Evolutionary conservation across 441 rosid species (phyloP).

Genomic region (Corymbia citriodora): DNA sequence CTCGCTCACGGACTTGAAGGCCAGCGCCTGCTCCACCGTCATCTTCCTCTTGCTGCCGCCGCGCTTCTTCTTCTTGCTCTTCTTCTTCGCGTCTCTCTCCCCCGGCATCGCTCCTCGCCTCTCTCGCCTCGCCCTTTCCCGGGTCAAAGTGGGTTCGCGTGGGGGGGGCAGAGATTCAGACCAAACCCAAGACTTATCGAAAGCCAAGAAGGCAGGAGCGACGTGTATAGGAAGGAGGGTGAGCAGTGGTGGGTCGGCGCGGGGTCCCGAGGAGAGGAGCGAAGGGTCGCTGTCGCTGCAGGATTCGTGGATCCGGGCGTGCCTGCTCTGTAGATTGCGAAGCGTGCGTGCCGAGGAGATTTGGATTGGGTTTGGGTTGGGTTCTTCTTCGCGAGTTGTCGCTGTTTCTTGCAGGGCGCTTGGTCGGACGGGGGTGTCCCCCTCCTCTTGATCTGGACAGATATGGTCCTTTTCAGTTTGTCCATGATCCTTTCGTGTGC

Average conservation of each 20-base stretch:
- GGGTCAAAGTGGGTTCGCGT: background rate
- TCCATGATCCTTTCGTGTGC: background rate
- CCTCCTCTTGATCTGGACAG: background rate
- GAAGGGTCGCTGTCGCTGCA: background rate
- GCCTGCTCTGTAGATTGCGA: background rate
- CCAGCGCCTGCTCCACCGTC: conserved; percentile 62
- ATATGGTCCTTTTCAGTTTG: background rate
- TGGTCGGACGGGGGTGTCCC: background rate
- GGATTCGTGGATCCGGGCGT: background rate
- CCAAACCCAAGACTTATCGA: background rate
- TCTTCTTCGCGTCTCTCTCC: conserved; percentile 31
- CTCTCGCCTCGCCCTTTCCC: background rate
- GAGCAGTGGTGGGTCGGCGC: background rate
- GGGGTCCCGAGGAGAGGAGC: background rate
- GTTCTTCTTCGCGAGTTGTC: background rate
- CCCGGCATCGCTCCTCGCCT: background rate
- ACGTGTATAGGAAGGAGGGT: background rate
- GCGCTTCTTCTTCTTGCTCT: conserved; percentile 64
- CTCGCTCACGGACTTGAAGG: conserved; percentile 54
- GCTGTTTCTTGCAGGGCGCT: background rate
- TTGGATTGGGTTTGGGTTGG: background rate
- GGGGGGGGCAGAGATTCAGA: background rate
- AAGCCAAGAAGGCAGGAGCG: background rate
- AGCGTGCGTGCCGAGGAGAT: background rate
- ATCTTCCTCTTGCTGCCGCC: conserved; percentile 67